Evolutionary conservation across 2,329 filamentous ascomycete genomes (phyloP), one percentile per base, ranked within the genome.

Genomic region (Bipolaris gigantea): DNA sequence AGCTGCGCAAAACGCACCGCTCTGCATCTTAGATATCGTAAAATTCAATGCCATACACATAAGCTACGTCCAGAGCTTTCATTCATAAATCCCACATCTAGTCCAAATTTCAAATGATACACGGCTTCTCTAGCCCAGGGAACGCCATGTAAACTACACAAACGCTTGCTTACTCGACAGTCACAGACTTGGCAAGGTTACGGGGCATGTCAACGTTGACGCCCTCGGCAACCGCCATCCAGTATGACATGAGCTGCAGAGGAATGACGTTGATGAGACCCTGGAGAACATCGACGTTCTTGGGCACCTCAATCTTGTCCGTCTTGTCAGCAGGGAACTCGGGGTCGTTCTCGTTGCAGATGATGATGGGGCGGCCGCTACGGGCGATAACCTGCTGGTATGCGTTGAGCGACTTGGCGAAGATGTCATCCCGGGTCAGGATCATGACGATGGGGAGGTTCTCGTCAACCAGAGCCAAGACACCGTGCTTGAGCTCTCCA

Each of bases 391-490:
- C 94, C 83, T 99, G 94, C 80, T 99, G 94, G 79, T 97, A 99
- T 70, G 94, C 94, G 77, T 99, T 99, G 72, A 99, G 83, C n/a
- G 94, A 97, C 82, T 99, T 99, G 76, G 89, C 89, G 81, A 99
- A 99, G 72, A 99, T 88, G 67, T 92, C 85, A 74, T 99, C 94
- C 57, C 94, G 89, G 50, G 94, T 99, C 58, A 99, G 83, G 72
- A 99, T 97, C 94, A 99, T 99, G 78, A 99, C 96, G 76, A 99
- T 99, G 59, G 94, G 94, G 34, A 99, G 86, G 79, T 96, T 93
- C 84, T 99, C 94, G 71, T 99, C 94, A 56, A 99, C 94, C 60
- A 99, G 84, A 48, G 94, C 94, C 73, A 99, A 82, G 48, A 99
- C 94, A 83, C 94, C 94, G 78, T 99, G 94, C 86, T 99, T 99